Base-by-base conservation (phyloP, 2,329 filamentous ascomycete species). In the Hortaea werneckii region DNA sequence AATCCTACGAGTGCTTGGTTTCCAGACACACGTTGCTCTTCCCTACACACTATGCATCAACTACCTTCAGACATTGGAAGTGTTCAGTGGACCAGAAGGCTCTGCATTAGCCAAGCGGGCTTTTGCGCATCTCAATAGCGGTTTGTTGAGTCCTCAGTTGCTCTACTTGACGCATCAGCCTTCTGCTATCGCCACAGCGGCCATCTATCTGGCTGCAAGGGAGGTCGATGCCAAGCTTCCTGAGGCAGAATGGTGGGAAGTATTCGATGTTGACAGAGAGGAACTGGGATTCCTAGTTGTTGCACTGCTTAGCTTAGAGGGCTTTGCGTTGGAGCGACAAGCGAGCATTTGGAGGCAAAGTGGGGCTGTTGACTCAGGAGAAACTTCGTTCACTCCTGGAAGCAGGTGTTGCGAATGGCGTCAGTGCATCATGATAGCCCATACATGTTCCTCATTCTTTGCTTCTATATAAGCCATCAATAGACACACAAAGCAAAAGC, bases 201-300 rank as follows among this genome's bases (percentile, higher is more conserved):
- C 89, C 1, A 84, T 95, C 29, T 98, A 96, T 62, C 78, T 87
- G n/a, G 86, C 90, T 0, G 85, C 87, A 1, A 77, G 82, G 39
- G 88, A 96, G 54, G 64, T 78, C 1, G 81, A 77, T 0, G 78
- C 85, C 9, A 88, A 86, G 63, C 75, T 95, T 67, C 87, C 90
- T 0, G 84, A 85, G 52, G 79, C 78, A 41, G 82, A 87, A 52
- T 98, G 92, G 92, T 98, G 92, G 92, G 89, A 95, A 65, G 87
- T 96, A 0, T 96, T 96, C 64, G 92, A 98, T 65, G 86, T 92
- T 6, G 89, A 95, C 58, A 76, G 92, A 42, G 92, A 98, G 70
- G 88, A 95, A 63, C 73, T 98, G 32, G 92, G 92, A 0, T 96
- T 96, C 56, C 67, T 96, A 47, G 88, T 94, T 3, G 86, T 95